Conservation (phyloP, 1,284 basidiomycete genomes). For the Prillingera fragicola region DNA sequence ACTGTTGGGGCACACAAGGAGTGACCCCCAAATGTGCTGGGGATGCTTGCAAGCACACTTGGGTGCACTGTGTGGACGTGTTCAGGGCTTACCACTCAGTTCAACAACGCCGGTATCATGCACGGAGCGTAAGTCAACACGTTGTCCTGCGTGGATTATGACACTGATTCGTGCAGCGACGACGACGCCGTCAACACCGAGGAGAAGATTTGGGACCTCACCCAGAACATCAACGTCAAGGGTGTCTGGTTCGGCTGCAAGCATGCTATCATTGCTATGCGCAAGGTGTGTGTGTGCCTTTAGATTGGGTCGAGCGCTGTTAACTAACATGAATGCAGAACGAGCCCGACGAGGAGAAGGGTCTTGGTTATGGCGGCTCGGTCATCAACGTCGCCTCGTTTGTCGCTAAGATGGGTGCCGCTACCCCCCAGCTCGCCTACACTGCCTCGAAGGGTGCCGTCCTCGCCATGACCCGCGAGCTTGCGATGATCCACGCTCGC, state of each 20-base stretch:
- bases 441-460: conserved; percentile 69
- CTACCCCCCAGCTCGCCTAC: conserved; percentile 89
- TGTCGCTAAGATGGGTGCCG: conserved; percentile 86
- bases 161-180: conserved; percentile 51
- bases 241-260: conserved; percentile 99
- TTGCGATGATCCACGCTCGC: conserved; percentile 93
- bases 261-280: conserved; percentile 92
- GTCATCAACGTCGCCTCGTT: conserved; percentile 97
- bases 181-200: conserved; percentile 93
- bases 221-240: conserved; percentile 91
- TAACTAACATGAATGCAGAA: conserved; percentile 52
- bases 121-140: conserved; percentile 54
- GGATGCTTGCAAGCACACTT: background rate
- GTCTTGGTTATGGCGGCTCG: conserved; percentile 75
- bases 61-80: background rate
- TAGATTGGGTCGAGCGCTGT: background rate
- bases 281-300: conserved; percentile 47
- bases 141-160: too few species aligned
- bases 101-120: conserved; percentile 96
- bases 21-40: too few species aligned
- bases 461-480: conserved; percentile 93
- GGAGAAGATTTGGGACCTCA: conserved; percentile 91
- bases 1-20: too few species aligned
- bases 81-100: conserved; percentile 47
- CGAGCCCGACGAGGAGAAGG: conserved; percentile 69